A percentile compares a stretch with the other conserved stretches of the same genome.
Evolutionary conservation across 75 land plant genomes (phyloP).

Genomic region (Cryptomeria japonica): DNA sequence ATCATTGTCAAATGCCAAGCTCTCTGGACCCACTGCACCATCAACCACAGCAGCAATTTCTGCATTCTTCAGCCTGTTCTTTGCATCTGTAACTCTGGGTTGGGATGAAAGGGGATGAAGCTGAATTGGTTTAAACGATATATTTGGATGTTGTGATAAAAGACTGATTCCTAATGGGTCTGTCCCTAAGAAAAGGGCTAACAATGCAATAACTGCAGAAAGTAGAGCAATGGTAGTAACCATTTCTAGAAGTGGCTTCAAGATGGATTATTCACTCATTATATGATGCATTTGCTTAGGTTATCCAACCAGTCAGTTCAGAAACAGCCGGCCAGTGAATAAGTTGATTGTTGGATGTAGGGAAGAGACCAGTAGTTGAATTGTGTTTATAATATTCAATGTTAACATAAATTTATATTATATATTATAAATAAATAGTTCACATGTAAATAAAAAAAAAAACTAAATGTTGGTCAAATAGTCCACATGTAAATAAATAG

Average conservation of each 20-base stretch:
- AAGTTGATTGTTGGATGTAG: background rate
- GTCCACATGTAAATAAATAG: too few relatives aligned
- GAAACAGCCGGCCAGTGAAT: background rate
- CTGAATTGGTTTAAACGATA: background rate
- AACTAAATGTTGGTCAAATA: too few relatives aligned
- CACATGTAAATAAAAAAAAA: too few relatives aligned
- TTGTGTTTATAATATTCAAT: too few relatives aligned
- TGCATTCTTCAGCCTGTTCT: constrained; percentile 11
- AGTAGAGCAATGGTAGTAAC: background rate
- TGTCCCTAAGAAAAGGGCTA: background rate
- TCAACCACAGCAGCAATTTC: constrained; percentile 9
- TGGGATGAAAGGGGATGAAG: constrained; percentile 7
- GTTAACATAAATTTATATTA: too few relatives aligned
- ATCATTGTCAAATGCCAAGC: constrained; percentile 55
- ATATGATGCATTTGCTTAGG: background rate
- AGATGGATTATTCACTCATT: background rate
- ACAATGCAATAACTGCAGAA: background rate
- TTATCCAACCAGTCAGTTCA: background rate
- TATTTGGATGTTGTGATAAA: background rate
- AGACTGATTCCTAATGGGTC: constrained; percentile 1
- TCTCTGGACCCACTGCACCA: constrained; percentile 56
- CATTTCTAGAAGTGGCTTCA: background rate
- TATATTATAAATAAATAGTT: too few relatives aligned
- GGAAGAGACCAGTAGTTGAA: too few relatives aligned
- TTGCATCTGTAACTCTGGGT: constrained; percentile 1